Percentiles rank a stretch among this genome's conserved stretches.
phyloP scores from a whole-genome alignment of 345 rosid species.

The Carallia pectinifolia region DNA sequence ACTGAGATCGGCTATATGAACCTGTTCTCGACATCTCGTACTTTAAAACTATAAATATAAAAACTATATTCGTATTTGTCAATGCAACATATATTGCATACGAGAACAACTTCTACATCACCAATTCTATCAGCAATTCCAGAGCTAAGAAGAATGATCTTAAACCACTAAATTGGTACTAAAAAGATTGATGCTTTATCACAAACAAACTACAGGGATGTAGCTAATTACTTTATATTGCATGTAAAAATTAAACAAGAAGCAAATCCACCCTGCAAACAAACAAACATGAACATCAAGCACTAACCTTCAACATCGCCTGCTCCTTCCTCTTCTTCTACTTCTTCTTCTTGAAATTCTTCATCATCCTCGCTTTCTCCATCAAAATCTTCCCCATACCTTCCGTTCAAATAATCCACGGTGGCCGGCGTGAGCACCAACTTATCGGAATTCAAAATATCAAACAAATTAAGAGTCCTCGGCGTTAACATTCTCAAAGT shows the following conservation, averaged over 20 bases:
- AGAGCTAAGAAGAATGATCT: no score
- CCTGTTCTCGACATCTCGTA: no score
- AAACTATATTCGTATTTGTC: no score
- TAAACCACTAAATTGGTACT: no score
- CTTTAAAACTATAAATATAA: no score
- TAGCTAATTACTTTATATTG: no score
- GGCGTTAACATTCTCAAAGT: conserved; percentile 85
- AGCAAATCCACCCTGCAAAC: background rate
- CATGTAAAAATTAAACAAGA: background rate
- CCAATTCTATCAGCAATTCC: no score
- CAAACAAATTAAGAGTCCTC: conserved; percentile 82
- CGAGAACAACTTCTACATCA: no score
- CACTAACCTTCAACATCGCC: conserved; percentile 50
- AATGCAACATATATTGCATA: no score
- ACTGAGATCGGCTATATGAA: no score
- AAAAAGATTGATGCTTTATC: no score
- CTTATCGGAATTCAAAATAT: conserved; percentile 81
- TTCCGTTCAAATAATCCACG: conserved; percentile 64
- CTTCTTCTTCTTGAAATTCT: conserved; percentile 26
- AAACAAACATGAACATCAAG: background rate
- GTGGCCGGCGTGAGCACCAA: conserved; percentile 71
- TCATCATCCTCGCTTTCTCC: conserved; percentile 45
- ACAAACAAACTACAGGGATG: no score
- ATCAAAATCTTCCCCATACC: conserved; percentile 57
- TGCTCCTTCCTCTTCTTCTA: conserved; percentile 22